These are phyloP conservation scores for Xerocomellus intermedius DNA, from an alignment of 768 basidiomycete species.

Conservation along the genomic window DNA sequence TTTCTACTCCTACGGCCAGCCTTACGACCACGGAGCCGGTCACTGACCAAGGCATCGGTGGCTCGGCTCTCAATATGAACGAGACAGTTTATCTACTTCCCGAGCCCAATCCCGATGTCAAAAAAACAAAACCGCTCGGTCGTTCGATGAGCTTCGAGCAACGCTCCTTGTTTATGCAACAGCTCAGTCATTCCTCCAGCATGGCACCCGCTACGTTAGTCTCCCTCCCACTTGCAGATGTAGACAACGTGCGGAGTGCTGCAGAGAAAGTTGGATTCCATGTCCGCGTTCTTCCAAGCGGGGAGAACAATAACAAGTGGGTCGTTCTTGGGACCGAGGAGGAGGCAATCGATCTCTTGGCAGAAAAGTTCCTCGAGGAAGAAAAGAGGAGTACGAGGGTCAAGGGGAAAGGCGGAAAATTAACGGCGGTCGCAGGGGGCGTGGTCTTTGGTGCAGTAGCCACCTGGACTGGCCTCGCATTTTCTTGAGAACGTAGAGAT, in stretches of 20 bases:
- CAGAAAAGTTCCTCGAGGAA: conserved; percentile 30
- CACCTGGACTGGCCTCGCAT: conserved; percentile 57
- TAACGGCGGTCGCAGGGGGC: conserved; percentile 51
- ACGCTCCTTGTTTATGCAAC: conserved; percentile 49
- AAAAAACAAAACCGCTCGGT: conserved; percentile 32
- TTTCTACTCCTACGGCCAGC: conserved; percentile 47
- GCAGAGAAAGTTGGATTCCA: conserved; percentile 46
- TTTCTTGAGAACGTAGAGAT: conserved; percentile 34
- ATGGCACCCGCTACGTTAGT: conserved; percentile 48
- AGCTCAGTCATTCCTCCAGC: conserved; percentile 37
- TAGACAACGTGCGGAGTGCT: conserved; percentile 38
- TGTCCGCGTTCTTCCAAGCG: conserved; percentile 38
- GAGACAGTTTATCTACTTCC: conserved; percentile 27
- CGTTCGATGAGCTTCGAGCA: conserved; percentile 53
- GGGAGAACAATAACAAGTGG: conserved; percentile 37
- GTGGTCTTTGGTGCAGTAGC: conserved; percentile 62
- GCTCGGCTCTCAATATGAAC: conserved; percentile 23
- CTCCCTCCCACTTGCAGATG: conserved; percentile 45
- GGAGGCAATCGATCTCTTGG: conserved; percentile 40
- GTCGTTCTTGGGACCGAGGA: conserved; percentile 54
- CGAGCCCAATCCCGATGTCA: conserved; percentile 11
- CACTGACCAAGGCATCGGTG: conserved; percentile 35
- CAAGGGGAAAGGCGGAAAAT: conserved; percentile 27
- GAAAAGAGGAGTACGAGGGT: conserved; percentile 22
- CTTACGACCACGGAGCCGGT: conserved; percentile 24